Conservation (phyloP, 2,329 filamentous ascomycete genomes). For the Diaporthe caulivora region DNA sequence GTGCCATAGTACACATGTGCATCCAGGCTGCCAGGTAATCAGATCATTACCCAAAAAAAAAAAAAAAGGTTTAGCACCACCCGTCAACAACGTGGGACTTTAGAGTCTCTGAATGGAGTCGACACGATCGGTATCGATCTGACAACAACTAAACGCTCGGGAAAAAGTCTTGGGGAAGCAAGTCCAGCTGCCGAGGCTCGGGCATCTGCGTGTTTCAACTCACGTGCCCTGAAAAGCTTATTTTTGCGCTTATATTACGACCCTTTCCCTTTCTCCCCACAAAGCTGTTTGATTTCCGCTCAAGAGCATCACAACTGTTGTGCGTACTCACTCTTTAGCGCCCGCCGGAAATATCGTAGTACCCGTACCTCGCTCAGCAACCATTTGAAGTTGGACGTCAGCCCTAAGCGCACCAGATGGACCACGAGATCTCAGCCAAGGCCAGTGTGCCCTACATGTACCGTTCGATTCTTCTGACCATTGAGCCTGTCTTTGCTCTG, state of each 20-base stretch:
- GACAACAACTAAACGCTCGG: too few species aligned
- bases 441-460: conserved; percentile 48
- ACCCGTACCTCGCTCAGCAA: neutral
- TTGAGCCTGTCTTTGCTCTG: conserved; percentile 52
- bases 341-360: neutral
- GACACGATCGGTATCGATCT: too few species aligned
- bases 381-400: neutral
- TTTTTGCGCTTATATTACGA: neutral
- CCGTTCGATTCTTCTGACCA: conserved; percentile 48
- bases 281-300: neutral
- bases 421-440: neutral
- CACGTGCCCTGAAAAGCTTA: conserved; percentile 8
- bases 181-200: neutral
- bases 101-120: too few species aligned
- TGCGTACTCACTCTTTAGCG: neutral
- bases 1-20: too few species aligned
- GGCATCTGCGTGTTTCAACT: neutral
- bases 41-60: too few species aligned
- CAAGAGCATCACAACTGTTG: neutral
- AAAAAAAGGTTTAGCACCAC: too few species aligned
- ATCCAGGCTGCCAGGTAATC: too few species aligned
- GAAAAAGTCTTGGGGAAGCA: too few species aligned
- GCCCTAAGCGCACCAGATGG: neutral
- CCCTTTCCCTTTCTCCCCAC: too few species aligned
- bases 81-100: too few species aligned